Conservation (phyloP, 306 rosid species). For the Crataegus laevigata region DNA sequence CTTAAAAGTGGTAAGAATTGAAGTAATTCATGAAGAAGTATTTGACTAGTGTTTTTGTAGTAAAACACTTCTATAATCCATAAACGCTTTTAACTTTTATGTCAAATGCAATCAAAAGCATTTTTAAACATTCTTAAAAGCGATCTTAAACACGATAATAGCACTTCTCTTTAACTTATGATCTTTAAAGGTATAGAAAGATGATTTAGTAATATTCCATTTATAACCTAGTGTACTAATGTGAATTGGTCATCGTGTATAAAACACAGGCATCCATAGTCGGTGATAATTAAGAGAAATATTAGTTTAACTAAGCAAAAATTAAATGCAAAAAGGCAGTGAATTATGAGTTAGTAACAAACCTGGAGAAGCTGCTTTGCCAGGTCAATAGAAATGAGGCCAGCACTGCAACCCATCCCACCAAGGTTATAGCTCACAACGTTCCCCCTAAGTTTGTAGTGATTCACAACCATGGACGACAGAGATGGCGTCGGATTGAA, state of each 20-base stretch:
- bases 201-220: neutral
- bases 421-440: constrained; percentile 71
- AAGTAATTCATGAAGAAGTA: neutral
- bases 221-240: neutral
- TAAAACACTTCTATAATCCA: neutral
- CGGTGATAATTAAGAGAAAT: neutral
- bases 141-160: no score
- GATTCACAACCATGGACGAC: constrained; percentile 86
- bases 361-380: constrained; percentile 94
- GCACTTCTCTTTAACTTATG: no score
- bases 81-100: neutral
- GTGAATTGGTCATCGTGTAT: neutral
- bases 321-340: neutral
- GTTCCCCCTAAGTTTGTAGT: constrained; percentile 69
- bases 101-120: neutral
- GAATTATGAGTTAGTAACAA: neutral
- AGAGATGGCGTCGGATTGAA: constrained; percentile 90
- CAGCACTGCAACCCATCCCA: constrained; percentile 99
- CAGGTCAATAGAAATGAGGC: constrained; percentile 84
- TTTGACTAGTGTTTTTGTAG: neutral
- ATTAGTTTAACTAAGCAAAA: neutral
- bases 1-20: no score
- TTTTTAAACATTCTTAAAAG: neutral
- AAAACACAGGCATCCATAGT: neutral
- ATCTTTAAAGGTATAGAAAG: no score